Evolutionary conservation across 2,329 filamentous ascomycete species (phyloP).

Genomic region (Phoma sp.): DNA sequence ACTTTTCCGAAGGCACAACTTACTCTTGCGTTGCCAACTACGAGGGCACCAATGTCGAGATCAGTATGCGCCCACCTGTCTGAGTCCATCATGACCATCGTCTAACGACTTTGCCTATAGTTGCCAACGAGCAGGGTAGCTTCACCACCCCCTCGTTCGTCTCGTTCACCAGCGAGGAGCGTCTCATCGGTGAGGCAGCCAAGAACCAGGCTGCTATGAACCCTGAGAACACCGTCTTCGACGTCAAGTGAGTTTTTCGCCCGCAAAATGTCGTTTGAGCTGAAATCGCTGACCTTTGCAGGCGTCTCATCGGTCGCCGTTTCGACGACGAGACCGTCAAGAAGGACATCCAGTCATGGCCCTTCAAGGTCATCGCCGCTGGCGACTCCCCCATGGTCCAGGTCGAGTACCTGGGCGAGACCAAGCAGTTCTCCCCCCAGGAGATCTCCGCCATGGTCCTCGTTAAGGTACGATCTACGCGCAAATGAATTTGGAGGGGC

Average conservation of each 20-base stretch:
- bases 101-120: slow-evolving; percentile 50
- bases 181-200: slow-evolving; percentile 97
- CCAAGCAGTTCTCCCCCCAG: slow-evolving; percentile 95
- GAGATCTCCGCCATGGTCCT: slow-evolving; percentile 99
- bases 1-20: slow-evolving; percentile 77
- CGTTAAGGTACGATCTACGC: slow-evolving; percentile 73
- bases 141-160: slow-evolving; percentile 99
- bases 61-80: slow-evolving; percentile 67
- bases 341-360: slow-evolving; percentile 99
- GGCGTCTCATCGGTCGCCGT: slow-evolving; percentile 95
- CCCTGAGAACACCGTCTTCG: slow-evolving; percentile 97
- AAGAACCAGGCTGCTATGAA: slow-evolving; percentile 99
- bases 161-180: slow-evolving; percentile 98
- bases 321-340: slow-evolving; percentile 96
- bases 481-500: neutral
- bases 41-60: slow-evolving; percentile 99
- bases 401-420: slow-evolving; percentile 94
- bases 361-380: slow-evolving; percentile 96
- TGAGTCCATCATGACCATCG: slow-evolving; percentile 5
- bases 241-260: slow-evolving; percentile 83
- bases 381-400: slow-evolving; percentile 88
- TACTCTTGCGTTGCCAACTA: slow-evolving; percentile 99
- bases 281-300: slow-evolving; percentile 52
- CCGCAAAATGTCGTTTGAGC: neutral
- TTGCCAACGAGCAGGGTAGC: slow-evolving; percentile 99